Percentiles rank a stretch among this genome's conserved stretches.
Conservation (phyloP, 169 alveolate species). For the Eimeria tenella region DNA sequence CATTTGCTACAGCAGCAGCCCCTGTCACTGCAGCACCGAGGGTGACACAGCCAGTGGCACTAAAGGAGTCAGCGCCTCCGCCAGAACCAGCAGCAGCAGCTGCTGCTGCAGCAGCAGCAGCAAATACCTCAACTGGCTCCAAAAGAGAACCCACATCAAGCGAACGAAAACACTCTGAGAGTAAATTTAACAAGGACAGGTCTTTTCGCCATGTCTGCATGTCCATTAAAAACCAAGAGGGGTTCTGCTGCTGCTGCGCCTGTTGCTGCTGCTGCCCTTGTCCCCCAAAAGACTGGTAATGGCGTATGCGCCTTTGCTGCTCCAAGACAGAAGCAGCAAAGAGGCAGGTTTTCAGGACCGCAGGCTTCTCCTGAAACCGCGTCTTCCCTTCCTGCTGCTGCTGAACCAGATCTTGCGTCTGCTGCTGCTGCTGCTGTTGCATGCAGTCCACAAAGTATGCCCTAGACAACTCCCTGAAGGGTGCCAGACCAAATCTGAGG, state of each 20-base stretch:
- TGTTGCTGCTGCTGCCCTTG: conserved; percentile 34
- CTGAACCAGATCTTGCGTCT: neutral
- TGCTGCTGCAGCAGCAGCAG: conserved; percentile 54
- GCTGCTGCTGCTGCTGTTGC: conserved; percentile 34
- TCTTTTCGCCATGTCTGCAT: conserved; percentile 51
- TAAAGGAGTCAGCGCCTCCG: neutral
- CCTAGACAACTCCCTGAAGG: conserved; percentile 38
- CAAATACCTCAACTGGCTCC: conserved; percentile 39
- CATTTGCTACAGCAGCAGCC: neutral
- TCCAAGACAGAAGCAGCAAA: conserved; percentile 20
- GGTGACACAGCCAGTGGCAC: neutral
- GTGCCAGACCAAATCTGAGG: conserved; percentile 18
- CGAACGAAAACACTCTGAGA: conserved; percentile 21
- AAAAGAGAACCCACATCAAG: conserved; percentile 25
- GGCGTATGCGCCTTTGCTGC: conserved; percentile 45
- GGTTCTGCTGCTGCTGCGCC: conserved; percentile 16
- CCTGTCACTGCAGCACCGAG: conserved; percentile 24
- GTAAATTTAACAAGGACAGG: conserved; percentile 54
- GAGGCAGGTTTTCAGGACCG: conserved; percentile 63
- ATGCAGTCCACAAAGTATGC: neutral
- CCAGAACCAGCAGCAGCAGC: neutral
- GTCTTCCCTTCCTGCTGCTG: neutral
- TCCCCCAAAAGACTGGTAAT: neutral
- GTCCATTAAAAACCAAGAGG: neutral
- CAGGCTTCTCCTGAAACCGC: neutral